Evolutionary conservation across 176 grass and related monocot genomes (phyloP).

Genomic region (Hordeum marinum): DNA sequence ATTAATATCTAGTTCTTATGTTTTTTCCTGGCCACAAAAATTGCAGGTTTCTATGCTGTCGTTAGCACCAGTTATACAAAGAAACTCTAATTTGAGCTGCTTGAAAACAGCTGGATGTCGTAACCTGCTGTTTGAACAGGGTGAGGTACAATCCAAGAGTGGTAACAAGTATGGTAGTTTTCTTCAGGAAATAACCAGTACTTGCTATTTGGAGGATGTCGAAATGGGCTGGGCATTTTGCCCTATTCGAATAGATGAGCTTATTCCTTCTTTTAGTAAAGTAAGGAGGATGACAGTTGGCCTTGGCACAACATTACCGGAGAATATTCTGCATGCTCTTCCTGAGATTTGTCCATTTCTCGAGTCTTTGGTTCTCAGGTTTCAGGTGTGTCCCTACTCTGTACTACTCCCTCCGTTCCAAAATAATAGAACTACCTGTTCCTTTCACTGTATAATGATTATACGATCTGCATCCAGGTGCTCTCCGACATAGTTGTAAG

Average conservation of each 20-base stretch:
- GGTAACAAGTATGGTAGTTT: conserved; percentile 33
- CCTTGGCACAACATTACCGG: conserved; percentile 65
- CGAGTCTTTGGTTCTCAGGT: conserved; percentile 61
- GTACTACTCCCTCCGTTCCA: not conserved
- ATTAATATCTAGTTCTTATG: not conserved
- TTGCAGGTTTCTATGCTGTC: conserved; percentile 70
- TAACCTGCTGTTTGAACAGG: conserved; percentile 27
- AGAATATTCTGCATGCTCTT: conserved; percentile 52
- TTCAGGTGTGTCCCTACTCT: conserved; percentile 55
- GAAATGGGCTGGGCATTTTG: conserved; percentile 85
- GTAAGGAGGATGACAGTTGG: conserved; percentile 57
- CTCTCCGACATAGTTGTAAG: conserved; percentile 60
- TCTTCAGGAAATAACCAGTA: conserved; percentile 41
- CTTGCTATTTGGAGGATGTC: conserved; percentile 52
- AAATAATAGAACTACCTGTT: not conserved
- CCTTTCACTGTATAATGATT: conserved; percentile 1
- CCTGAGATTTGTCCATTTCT: conserved; percentile 66
- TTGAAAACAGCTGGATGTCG: conserved; percentile 74
- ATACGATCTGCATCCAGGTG: conserved; percentile 43
- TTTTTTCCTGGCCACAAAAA: conserved; percentile 3
- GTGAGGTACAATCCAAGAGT: conserved; percentile 26
- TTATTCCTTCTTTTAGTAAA: conserved; percentile 45
- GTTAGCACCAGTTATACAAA: conserved; percentile 47
- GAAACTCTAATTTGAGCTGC: conserved; percentile 55
- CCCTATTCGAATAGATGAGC: conserved; percentile 40